Evolutionary conservation across 306 rosid genomes (phyloP), one percentile per base, ranked within the genome.

Genomic region (Begonia masoniana): DNA sequence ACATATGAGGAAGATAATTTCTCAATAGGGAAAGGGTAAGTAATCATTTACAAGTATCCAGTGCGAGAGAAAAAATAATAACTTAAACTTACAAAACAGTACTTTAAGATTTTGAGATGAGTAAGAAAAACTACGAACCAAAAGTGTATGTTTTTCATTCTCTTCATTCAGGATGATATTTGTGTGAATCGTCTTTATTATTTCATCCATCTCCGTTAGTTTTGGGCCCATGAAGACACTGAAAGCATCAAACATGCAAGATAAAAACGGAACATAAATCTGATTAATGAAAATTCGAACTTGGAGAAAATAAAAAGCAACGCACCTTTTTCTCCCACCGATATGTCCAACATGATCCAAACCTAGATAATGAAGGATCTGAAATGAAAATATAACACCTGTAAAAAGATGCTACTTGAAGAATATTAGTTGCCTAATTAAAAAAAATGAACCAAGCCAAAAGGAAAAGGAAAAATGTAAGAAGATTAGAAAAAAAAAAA

Each of bases 351-450:
- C 91, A 69, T 89, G 97, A 76, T 89, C 97, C 82, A 89, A 73
- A 57, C 95, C 97, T 75, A 89, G 80, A 72, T 82, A 89, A 82
- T 89, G 97, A 71, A 89, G 94, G 76, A 89, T 82, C 97, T 89
- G 82, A 76, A 82, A 76, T 56, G 58, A 54, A 68, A 68, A 79
- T 78, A 61, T 72, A 63, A 73, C 63, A 58, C 54, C 8, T 7
- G 12, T 6, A 10, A 59, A 36, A 48, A 59, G 55, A 24, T 23
- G 9, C 31, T 1, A 31, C 21, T 26, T 12, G 26, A 59, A 12
- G 23, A 54, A 50, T 49, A 78, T 64, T 53, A 31, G 15, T 45
- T 45, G 49, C 13, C 4, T 45, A 10, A 12, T 17, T 15, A 6
- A 51, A 59, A 46, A 15, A 43, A 49, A 5, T 7, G 47, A 47